These are phyloP conservation scores for Quercus mongolica DNA, from an alignment of 306 rosid genomes.

Conservation along the genomic window DNA sequence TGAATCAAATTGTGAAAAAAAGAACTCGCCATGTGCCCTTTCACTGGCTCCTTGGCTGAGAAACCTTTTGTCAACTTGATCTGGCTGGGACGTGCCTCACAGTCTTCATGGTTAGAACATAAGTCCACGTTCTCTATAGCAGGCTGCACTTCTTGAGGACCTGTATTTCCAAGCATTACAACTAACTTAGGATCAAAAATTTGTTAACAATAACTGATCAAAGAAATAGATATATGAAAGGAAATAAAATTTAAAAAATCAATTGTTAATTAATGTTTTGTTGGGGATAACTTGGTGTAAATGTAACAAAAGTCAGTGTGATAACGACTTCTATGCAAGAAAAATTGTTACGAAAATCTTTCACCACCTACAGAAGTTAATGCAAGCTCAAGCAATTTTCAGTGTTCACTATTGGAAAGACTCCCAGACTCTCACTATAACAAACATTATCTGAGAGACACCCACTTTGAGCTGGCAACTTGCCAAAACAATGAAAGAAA, in stretches of 20 bases:
- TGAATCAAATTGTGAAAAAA: slow-evolving; percentile 19
- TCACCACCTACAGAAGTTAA: too few species aligned
- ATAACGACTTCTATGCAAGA: background rate
- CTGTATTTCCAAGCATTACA: slow-evolving; percentile 31
- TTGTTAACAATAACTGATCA: background rate
- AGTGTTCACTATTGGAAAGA: too few species aligned
- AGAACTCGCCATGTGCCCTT: slow-evolving; percentile 88
- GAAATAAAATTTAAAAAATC: background rate
- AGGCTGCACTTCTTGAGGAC: slow-evolving; percentile 76
- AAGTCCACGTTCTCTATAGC: slow-evolving; percentile 39
- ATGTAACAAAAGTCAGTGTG: background rate
- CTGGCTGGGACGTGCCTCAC: slow-evolving; percentile 76
- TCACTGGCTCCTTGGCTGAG: slow-evolving; percentile 86
- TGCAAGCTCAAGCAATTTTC: too few species aligned
- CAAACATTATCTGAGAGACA: too few species aligned
- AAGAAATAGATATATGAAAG: background rate
- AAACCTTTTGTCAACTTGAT: slow-evolving; percentile 93
- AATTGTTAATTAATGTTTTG: background rate
- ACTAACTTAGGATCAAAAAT: background rate
- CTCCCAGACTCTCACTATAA: too few species aligned
- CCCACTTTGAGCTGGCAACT: too few species aligned
- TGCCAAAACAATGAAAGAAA: too few species aligned
- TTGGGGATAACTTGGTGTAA: background rate
- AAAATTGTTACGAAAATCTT: background rate
- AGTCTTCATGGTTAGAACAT: slow-evolving; percentile 80